A percentile compares a stretch with the other conserved stretches of the same genome.
Evolutionary conservation across 371 early-diverging fungal genomes (phyloP).

Genomic region (Mortierella sp.): DNA sequence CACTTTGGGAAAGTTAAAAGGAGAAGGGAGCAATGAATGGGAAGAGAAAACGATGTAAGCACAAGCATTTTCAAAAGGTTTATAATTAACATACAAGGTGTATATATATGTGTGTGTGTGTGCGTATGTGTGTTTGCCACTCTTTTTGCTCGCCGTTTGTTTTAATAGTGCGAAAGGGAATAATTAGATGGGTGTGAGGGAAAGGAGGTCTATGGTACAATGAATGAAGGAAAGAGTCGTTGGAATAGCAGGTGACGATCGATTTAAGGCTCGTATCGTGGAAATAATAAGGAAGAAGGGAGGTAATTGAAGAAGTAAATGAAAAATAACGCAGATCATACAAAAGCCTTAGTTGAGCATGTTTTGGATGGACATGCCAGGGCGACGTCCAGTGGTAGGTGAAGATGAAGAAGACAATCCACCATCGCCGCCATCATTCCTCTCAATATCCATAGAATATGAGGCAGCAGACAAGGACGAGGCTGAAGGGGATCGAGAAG

Average conservation of each 20-base stretch:
- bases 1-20: too few relatives aligned
- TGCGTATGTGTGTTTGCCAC: neutral
- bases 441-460: neutral
- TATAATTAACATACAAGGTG: too few relatives aligned
- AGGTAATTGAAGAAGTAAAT: neutral
- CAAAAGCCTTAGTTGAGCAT: conserved; percentile 16
- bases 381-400: conserved; percentile 1
- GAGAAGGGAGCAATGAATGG: too few relatives aligned
- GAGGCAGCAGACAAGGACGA: neutral
- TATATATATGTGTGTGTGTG: too few relatives aligned
- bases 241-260: too few relatives aligned
- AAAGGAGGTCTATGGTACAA: neutral
- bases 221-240: neutral
- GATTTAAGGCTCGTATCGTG: neutral
- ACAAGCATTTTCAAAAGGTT: too few relatives aligned
- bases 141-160: too few relatives aligned
- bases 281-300: neutral
- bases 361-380: conserved; percentile 29
- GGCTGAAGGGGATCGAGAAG: neutral
- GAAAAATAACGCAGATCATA: neutral
- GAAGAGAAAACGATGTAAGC: too few relatives aligned
- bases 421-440: neutral
- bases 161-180: neutral
- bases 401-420: neutral
- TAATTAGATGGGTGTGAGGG: neutral